A percentile compares a stretch with the other conserved stretches of the same genome.
phyloP scores from a whole-genome alignment of 2,329 filamentous ascomycete species.

The Pseudophaeomoniella oleicola region DNA sequence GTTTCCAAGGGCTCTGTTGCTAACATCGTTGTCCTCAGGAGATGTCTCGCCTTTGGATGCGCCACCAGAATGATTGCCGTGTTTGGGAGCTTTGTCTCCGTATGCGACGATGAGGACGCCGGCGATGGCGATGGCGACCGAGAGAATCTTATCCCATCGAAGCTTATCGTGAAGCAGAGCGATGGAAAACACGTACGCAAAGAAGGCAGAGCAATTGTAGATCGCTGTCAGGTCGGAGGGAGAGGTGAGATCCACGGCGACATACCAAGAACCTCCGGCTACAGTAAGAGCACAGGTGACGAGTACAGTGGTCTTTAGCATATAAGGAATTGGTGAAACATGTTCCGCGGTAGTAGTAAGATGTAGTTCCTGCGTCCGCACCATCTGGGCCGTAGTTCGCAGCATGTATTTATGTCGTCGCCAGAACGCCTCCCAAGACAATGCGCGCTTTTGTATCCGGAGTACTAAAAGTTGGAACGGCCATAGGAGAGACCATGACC shows the following conservation, averaged over 20 bases:
- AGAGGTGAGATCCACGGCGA: conserved; percentile 85
- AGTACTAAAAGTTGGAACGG: conserved; percentile 68
- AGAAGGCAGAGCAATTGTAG: conserved; percentile 98
- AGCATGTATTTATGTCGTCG: conserved; percentile 51
- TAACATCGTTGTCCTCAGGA: conserved; percentile 29
- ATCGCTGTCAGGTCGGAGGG: conserved; percentile 91
- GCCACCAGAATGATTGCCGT: conserved; percentile 40
- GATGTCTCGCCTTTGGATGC: conserved; percentile 31
- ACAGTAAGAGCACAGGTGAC: conserved; percentile 78
- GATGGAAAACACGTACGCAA: conserved; percentile 93
- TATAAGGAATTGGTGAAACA: conserved; percentile 50
- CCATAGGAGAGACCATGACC: conserved; percentile 85
- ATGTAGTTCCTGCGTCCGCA: conserved; percentile 62
- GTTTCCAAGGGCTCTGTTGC: conserved; percentile 67
- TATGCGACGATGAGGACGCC: conserved; percentile 95
- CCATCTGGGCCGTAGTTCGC: conserved; percentile 64
- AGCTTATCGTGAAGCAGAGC: conserved; percentile 76
- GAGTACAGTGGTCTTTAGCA: conserved; percentile 63
- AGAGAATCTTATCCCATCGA: conserved; percentile 68
- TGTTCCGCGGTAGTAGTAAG: conserved; percentile 28
- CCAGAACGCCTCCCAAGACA: conserved; percentile 80
- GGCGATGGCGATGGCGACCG: conserved; percentile 72
- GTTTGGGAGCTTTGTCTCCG: conserved; percentile 51
- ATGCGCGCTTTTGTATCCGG: conserved; percentile 60
- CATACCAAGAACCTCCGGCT: conserved; percentile 87